Percentiles rank a stretch among this genome's conserved stretches.
Evolutionary conservation across 2,329 filamentous ascomycete genomes (phyloP).

Genomic region (Biscogniauxia mediterranea): DNA sequence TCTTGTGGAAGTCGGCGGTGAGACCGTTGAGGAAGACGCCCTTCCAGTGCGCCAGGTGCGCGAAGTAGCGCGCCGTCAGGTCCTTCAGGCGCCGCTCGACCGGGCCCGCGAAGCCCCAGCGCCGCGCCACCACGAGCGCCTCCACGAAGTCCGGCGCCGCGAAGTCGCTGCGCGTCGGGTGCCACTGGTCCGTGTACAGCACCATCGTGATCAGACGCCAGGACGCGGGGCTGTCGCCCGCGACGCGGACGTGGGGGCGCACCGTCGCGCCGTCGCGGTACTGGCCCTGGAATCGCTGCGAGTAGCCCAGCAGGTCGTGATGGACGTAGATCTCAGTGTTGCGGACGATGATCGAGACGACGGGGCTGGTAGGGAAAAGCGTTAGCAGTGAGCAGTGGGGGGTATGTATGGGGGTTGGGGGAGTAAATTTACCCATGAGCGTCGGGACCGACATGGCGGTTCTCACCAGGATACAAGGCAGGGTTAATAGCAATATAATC

Average conservation of each 20-base stretch:
- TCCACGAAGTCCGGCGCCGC: background rate
- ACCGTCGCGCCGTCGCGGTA: background rate
- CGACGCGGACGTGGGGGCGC: background rate
- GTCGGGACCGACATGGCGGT: background rate
- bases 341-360: background rate
- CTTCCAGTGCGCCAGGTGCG: background rate
- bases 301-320: background rate
- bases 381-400: background rate
- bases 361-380: background rate
- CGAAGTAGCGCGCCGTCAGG: background rate
- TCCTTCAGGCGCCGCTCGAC: background rate
- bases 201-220: background rate
- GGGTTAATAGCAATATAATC: background rate
- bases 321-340: background rate
- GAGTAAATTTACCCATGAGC: background rate
- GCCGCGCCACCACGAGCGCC: background rate
- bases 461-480: background rate
- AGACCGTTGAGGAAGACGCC: background rate
- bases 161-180: background rate
- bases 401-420: background rate
- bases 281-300: background rate
- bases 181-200: background rate
- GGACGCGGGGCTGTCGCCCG: background rate
- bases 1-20: background rate
- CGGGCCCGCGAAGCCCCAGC: background rate